phyloP scores from a whole-genome alignment of 164 flowering plant genomes.

The Warburgia ugandensis region DNA sequence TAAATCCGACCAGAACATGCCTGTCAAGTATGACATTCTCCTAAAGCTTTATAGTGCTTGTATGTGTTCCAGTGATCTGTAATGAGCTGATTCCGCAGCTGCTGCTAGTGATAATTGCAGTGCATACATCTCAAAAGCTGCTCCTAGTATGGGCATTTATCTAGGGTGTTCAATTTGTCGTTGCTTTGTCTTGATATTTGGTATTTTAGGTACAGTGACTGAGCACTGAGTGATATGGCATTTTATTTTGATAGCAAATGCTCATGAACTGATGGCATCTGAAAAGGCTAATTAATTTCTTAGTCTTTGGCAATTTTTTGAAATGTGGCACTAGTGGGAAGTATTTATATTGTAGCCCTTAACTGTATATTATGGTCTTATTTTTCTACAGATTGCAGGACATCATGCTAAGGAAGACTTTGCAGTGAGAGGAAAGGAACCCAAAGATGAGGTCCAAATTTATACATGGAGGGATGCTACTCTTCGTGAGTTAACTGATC shows the following conservation, averaged over 20 bases:
- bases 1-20: too few relatives aligned
- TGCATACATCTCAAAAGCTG: neutral
- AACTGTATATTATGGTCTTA: neutral
- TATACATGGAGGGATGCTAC: conserved; percentile 99
- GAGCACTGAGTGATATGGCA: neutral
- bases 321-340: neutral
- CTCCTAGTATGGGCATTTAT: neutral
- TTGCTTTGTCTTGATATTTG: neutral
- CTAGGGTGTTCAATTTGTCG: neutral
- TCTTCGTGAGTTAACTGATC: conserved; percentile 88
- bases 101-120: too few relatives aligned
- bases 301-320: neutral
- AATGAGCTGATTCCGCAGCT: too few relatives aligned
- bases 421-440: conserved; percentile 88
- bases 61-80: too few relatives aligned
- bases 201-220: neutral
- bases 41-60: too few relatives aligned
- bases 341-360: neutral
- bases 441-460: conserved; percentile 94
- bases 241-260: neutral
- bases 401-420: conserved; percentile 80
- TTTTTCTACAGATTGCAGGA: conserved; percentile 50
- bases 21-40: too few relatives aligned
- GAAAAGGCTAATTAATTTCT: too few relatives aligned
- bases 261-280: too few relatives aligned